Evolutionary conservation across 805 yeast genomes (phyloP), one percentile per base, ranked within the genome.

Genomic region (Candida alai): DNA sequence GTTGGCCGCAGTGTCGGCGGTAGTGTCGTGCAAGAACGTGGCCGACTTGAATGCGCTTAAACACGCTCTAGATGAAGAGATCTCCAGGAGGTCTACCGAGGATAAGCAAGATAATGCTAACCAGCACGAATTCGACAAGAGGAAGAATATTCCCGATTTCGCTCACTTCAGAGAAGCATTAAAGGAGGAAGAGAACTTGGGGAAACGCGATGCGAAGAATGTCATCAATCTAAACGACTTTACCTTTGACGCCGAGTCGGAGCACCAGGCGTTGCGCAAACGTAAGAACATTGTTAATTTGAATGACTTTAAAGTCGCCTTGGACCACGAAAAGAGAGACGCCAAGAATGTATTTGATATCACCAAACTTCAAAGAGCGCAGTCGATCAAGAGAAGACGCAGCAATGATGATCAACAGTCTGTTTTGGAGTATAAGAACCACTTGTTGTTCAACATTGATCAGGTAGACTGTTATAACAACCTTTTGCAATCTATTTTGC

Each of bases 401-500:
- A 22, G 28, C 9, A 18, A 40, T 40, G 28, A 39, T 45, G 35
- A 35, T 9, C 30, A 29, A 1, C 27, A 22, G 5, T 28, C 23
- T 8, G 35, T 32, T 5, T 20, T 27, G 10, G 13, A 4, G 5
- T n/a, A n/a, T n/a, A n/a, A n/a, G n/a, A 29, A 29, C 5, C 24
- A 33, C n/a, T 16, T 29, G 16, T 19, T 26, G 8, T 33, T 37
- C 14, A 35, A 21, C 17, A 35, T 47, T n/a, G 36, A 38, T 19
- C 37, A 39, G 5, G 34, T 35, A 11, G 47, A 54, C 30, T 34
- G 42, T 8, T 37, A 40, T 15, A 34, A 36, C 6, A 49, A 46
- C 30, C 41, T 61, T 19, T 52, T 65, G 19, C 62, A 64, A 36
- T 54, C 64, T 2, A 42, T 62, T 14, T 52, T 65, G 19, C 68